These are phyloP conservation scores for Trametes coccinea DNA, from an alignment of 768 basidiomycete species.

Conservation along the genomic window DNA sequence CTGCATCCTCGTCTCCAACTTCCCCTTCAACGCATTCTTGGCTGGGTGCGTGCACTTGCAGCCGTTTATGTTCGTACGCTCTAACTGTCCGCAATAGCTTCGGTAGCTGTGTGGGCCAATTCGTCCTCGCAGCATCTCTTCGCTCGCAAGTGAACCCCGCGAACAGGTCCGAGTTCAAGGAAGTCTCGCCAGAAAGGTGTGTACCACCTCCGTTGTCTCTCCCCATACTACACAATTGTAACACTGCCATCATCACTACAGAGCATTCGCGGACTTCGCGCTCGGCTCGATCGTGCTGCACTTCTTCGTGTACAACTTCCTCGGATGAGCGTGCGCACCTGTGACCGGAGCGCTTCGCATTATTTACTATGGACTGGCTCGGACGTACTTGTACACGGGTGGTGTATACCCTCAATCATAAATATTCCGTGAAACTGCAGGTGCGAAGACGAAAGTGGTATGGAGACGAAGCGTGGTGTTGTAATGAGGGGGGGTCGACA, in stretches of 20 bases:
- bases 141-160: conserved; percentile 90
- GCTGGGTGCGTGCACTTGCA: conserved; percentile 71
- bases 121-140: conserved; percentile 90
- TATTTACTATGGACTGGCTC: conserved; percentile 6
- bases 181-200: conserved; percentile 91
- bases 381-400: conserved; percentile 19
- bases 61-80: not conserved
- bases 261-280: conserved; percentile 97
- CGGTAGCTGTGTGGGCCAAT: conserved; percentile 91
- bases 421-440: conserved; percentile 11
- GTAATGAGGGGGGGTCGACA: not conserved
- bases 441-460: not conserved
- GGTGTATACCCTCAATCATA: conserved; percentile 6
- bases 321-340: conserved; percentile 55
- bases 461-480: not conserved
- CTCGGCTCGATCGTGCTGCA: conserved; percentile 94
- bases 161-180: conserved; percentile 81
- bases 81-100: conserved; percentile 57
- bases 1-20: conserved; percentile 88
- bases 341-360: not conserved
- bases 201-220: conserved; percentile 28
- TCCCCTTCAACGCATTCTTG: conserved; percentile 96
- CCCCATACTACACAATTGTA: not conserved
- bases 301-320: conserved; percentile 98
- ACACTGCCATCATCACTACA: conserved; percentile 35